A percentile compares a stretch with the other conserved stretches of the same genome.
phyloP scores from a whole-genome alignment of 2,329 filamentous ascomycete genomes.

The Aspergillus sp. region DNA sequence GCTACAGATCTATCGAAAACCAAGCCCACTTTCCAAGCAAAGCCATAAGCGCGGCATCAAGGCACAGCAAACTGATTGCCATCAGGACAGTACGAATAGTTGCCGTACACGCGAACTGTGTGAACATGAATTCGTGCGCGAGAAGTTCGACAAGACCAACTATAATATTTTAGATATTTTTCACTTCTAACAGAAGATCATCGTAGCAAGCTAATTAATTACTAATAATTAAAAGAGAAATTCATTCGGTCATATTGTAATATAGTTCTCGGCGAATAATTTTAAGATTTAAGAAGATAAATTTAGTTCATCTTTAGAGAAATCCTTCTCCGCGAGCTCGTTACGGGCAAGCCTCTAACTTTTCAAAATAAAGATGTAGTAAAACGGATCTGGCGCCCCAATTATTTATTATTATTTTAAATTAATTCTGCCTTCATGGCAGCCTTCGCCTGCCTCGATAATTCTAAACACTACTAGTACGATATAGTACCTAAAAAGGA shows the following conservation, averaged over 20 bases:
- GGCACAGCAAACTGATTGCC: too few species aligned
- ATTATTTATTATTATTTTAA: not conserved
- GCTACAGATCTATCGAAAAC: too few species aligned
- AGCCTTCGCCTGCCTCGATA: not conserved
- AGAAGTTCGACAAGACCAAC: too few species aligned
- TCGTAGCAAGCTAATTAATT: slow-evolving; percentile 9
- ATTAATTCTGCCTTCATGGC: not conserved
- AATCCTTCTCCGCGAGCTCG: slow-evolving; percentile 1
- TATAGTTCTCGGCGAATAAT: slow-evolving; percentile 14
- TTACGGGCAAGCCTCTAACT: slow-evolving; percentile 7
- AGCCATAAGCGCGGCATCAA: too few species aligned
- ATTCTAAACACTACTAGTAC: not conserved
- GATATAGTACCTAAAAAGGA: not conserved
- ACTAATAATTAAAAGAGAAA: slow-evolving; percentile 7
- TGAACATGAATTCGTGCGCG: too few species aligned
- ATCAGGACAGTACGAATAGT: too few species aligned
- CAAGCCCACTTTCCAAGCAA: too few species aligned
- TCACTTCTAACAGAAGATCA: slow-evolving; percentile 11
- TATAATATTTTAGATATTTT: slow-evolving; percentile 11
- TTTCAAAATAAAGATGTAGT: not conserved
- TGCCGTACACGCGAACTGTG: too few species aligned
- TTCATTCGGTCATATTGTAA: slow-evolving; percentile 3
- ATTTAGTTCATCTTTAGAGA: slow-evolving; percentile 8
- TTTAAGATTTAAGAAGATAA: slow-evolving; percentile 12
- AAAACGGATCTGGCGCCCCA: not conserved